Evolutionary conservation across 495 filamentous ascomycete genomes (phyloP).

Genomic region (Daldinia concentrica): DNA sequence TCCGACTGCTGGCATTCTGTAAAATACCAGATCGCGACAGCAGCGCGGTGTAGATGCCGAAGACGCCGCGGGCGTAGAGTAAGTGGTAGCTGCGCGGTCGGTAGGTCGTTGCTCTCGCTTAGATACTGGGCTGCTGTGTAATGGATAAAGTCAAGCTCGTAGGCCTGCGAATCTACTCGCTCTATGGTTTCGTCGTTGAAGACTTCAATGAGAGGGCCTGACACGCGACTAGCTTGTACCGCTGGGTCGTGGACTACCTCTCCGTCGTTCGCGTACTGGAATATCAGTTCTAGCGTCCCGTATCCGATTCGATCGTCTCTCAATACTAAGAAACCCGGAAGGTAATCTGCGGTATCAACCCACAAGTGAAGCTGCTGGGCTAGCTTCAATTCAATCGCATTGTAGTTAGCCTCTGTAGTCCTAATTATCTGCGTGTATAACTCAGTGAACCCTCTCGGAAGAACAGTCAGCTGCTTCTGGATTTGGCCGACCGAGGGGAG

Average conservation of each 20-base stretch:
- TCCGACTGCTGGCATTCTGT: conserved; percentile 18
- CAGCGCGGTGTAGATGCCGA: conserved; percentile 27
- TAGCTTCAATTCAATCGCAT: conserved; percentile 33
- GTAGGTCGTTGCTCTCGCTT: conserved; percentile 16
- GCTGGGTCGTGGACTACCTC: conserved; percentile 38
- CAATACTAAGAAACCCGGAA: conserved; percentile 19
- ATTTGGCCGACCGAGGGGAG: conserved; percentile 40
- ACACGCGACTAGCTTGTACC: conserved; percentile 23
- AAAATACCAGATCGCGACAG: conserved; percentile 35
- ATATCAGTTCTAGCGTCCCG: conserved; percentile 34
- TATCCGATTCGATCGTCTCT: conserved; percentile 20
- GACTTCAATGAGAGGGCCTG: conserved; percentile 23
- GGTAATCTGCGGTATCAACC: conserved; percentile 41
- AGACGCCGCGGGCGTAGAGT: conserved; percentile 26
- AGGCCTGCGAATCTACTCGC: conserved; percentile 13
- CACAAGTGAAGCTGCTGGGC: conserved; percentile 44
- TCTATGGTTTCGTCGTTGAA: conserved; percentile 3
- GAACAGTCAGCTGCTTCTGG: conserved; percentile 31
- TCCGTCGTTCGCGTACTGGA: conserved; percentile 38
- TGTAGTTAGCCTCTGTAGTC: conserved; percentile 40
- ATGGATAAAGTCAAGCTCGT: conserved; percentile 39
- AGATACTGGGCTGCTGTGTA: conserved; percentile 44
- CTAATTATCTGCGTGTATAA: conserved; percentile 40
- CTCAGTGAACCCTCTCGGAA: conserved; percentile 42
- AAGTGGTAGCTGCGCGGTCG: conserved; percentile 19